Conservation (phyloP, 176 grass and related monocot species). For the Phragmites australis region DNA sequence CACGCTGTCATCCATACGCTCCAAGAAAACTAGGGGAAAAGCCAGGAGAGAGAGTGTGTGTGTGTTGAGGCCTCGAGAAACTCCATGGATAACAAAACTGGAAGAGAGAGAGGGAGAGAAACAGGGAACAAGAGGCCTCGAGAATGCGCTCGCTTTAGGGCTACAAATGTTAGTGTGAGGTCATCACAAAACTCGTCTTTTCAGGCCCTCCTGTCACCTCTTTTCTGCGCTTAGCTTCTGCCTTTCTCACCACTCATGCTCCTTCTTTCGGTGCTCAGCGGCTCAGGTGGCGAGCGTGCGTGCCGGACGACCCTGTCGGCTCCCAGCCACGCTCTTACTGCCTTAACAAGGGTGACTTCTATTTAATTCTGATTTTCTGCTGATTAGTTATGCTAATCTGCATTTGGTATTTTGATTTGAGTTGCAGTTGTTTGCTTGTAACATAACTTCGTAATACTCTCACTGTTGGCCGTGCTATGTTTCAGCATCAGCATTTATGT, state of each 20-base stretch:
- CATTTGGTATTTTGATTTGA: neutral
- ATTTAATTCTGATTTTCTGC: neutral
- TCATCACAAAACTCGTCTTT: conserved; percentile 39
- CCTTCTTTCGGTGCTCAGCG: conserved; percentile 32
- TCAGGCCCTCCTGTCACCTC: conserved; percentile 21
- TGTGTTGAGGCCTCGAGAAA: neutral
- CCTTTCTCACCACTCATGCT: conserved; percentile 10
- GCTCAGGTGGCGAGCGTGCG: conserved; percentile 38
- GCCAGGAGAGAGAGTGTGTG: neutral
- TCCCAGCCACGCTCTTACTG: neutral
- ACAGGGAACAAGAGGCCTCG: conserved; percentile 42
- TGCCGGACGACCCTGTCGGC: conserved; percentile 38
- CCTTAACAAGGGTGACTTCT: neutral
- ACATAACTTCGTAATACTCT: neutral
- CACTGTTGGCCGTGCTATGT: neutral
- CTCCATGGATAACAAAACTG: neutral
- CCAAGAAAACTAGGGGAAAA: neutral
- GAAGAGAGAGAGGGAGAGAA: neutral
- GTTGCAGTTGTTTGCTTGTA: neutral
- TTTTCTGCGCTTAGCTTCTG: conserved; percentile 4
- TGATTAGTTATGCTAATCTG: neutral
- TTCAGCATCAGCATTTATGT: neutral
- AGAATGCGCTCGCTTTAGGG: conserved; percentile 36
- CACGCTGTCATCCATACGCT: neutral
- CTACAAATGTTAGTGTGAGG: conserved; percentile 42